A percentile compares a stretch with the other conserved stretches of the same genome.
Conservation (phyloP, 1,139 yeast genomes). For the Debaryomycetaceae sp. region DNA sequence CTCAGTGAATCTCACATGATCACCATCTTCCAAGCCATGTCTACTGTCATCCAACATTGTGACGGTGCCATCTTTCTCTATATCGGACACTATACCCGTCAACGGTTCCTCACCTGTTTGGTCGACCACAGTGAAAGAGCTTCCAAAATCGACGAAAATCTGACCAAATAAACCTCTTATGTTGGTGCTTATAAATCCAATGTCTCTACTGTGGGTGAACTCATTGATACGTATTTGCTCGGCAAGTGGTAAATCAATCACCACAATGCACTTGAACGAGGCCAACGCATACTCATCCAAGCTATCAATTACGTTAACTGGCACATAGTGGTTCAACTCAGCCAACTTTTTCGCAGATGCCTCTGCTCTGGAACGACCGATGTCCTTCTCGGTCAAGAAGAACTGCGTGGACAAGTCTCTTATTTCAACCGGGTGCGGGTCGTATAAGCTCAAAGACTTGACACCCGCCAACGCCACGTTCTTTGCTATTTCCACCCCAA, state of each 20-base stretch:
- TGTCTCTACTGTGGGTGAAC: constrained; percentile 67
- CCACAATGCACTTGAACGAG: constrained; percentile 75
- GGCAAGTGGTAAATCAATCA: constrained; percentile 72
- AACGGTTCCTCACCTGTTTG: constrained; percentile 91
- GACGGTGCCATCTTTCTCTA: constrained; percentile 86
- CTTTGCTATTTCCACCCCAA: constrained; percentile 95
- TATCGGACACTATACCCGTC: constrained; percentile 82
- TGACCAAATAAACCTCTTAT: constrained; percentile 86
- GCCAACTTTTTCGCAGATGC: constrained; percentile 64
- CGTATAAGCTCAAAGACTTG: constrained; percentile 83
- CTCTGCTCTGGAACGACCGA: constrained; percentile 75
- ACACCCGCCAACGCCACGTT: constrained; percentile 97
- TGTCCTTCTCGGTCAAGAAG: constrained; percentile 65
- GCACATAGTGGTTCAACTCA: constrained; percentile 88
- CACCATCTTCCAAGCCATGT: constrained; percentile 93
- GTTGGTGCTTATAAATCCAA: constrained; percentile 79
- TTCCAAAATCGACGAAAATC: constrained; percentile 88
- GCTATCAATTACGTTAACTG: constrained; percentile 64
- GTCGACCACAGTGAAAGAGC: constrained; percentile 73
- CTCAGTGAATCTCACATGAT: constrained; percentile 84
- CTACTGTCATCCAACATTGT: constrained; percentile 89
- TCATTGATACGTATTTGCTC: constrained; percentile 73
- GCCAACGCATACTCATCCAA: constrained; percentile 48
- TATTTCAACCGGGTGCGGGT: constrained; percentile 65
- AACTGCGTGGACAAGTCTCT: constrained; percentile 86